Evolutionary conservation across 2,329 filamentous ascomycete species (phyloP).

Genomic region (Plenodomus biglobosus): DNA sequence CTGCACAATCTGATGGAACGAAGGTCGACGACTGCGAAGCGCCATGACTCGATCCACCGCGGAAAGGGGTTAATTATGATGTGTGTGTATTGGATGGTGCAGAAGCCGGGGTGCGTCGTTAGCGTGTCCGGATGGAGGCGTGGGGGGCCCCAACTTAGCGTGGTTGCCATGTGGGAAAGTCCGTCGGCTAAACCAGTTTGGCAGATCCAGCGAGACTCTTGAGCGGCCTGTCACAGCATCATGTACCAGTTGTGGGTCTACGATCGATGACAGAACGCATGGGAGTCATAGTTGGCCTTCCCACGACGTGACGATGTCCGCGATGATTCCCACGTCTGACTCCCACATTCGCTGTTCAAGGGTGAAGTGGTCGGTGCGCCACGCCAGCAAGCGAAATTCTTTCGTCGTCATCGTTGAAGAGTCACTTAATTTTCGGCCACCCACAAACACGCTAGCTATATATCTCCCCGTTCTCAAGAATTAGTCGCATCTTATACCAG

Average conservation of each 20-base stretch:
- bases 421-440: slow-evolving; percentile 14
- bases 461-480: background rate
- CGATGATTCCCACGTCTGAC: background rate
- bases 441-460: slow-evolving; percentile 5
- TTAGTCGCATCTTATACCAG: background rate
- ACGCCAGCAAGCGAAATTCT: slow-evolving; percentile 2
- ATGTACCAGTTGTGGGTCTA: background rate
- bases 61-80: background rate
- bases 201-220: too few species aligned
- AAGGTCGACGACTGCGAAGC: background rate
- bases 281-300: background rate
- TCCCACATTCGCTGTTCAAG: background rate
- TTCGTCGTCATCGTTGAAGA: slow-evolving; percentile 23
- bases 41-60: background rate
- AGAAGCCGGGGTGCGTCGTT: background rate
- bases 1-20: background rate
- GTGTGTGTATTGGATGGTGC: background rate
- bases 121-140: background rate
- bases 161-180: background rate
- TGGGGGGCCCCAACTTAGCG: background rate
- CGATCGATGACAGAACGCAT: background rate
- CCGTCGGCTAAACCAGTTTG: background rate
- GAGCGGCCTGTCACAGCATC: background rate
- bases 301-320: background rate
- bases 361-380: background rate